Evolutionary conservation across 108 stramenopile species (phyloP).

Genomic region (Licmophora abbreviata): DNA sequence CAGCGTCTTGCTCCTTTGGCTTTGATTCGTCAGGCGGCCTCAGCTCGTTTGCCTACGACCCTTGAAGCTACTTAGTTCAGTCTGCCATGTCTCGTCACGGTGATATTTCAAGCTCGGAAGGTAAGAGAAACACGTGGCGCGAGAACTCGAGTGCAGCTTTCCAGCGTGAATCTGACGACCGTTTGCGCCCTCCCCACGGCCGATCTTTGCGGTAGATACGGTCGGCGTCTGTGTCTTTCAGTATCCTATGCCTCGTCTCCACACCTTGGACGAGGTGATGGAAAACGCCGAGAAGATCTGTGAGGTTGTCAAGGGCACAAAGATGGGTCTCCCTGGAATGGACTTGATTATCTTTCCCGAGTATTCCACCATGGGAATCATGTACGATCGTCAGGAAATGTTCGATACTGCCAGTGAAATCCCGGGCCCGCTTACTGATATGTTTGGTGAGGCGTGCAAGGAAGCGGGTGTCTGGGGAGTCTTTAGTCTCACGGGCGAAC

Average conservation of each 20-base stretch:
- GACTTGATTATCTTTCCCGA: constrained; percentile 78
- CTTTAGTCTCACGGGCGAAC: constrained; percentile 67
- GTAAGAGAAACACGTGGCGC: constrained; percentile 27
- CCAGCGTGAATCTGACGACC: neutral
- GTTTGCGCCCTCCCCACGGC: neutral
- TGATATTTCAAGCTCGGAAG: constrained; percentile 53
- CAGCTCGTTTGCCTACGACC: no score
- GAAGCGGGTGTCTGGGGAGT: constrained; percentile 74
- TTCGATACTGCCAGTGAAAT: constrained; percentile 70
- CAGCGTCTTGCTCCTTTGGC: no score
- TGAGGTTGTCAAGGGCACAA: constrained; percentile 68
- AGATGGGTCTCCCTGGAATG: constrained; percentile 72
- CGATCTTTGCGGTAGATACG: constrained; percentile 29
- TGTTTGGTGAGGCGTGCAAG: constrained; percentile 48
- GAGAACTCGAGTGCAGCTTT: constrained; percentile 8
- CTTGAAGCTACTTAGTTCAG: no score
- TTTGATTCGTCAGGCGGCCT: no score
- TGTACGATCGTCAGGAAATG: constrained; percentile 81
- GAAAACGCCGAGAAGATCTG: constrained; percentile 66
- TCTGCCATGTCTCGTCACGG: constrained; percentile 75
- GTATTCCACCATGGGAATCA: constrained; percentile 78
- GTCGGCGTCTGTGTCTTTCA: constrained; percentile 79
- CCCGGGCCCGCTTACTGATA: constrained; percentile 60
- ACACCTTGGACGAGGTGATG: constrained; percentile 65
- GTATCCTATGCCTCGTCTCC: constrained; percentile 75